Percentiles rank a stretch among this genome's conserved stretches.
Evolutionary conservation across 2,329 filamentous ascomycete genomes (phyloP).

Genomic region (Myrmaecium sp.): DNA sequence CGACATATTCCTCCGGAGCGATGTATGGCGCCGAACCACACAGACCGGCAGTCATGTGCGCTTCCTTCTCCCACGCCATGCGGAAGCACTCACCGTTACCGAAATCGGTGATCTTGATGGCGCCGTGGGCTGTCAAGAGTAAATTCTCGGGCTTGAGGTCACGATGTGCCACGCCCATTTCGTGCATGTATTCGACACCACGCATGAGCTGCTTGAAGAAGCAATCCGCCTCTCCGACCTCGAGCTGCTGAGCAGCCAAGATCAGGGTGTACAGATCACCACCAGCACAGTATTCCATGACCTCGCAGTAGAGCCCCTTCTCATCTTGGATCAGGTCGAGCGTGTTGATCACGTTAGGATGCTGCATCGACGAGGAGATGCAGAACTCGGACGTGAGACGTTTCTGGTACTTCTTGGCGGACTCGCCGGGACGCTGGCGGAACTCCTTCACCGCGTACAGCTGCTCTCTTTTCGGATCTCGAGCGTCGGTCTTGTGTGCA

Average conservation of each 20-base stretch:
- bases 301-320: slow-evolving; percentile 95
- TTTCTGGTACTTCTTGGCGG: slow-evolving; percentile 94
- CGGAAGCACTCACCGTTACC: slow-evolving; percentile 98
- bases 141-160: slow-evolving; percentile 96
- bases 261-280: slow-evolving; percentile 92
- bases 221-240: slow-evolving; percentile 85
- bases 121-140: slow-evolving; percentile 78
- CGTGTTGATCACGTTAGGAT: slow-evolving; percentile 96
- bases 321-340: slow-evolving; percentile 88
- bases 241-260: slow-evolving; percentile 77
- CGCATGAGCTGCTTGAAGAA: slow-evolving; percentile 99
- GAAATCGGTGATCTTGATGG: slow-evolving; percentile 95
- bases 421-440: slow-evolving; percentile 82
- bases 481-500: slow-evolving; percentile 84
- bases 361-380: slow-evolving; percentile 89
- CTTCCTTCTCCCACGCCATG: slow-evolving; percentile 98
- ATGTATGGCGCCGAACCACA: slow-evolving; percentile 97
- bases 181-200: slow-evolving; percentile 96
- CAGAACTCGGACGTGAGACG: slow-evolving; percentile 94
- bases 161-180: slow-evolving; percentile 96
- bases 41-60: slow-evolving; percentile 93
- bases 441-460: slow-evolving; percentile 98
- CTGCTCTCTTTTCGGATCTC: slow-evolving; percentile 61
- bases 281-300: slow-evolving; percentile 98
- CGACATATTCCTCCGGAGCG: slow-evolving; percentile 86